A percentile compares a stretch with the other conserved stretches of the same genome.
Conservation (phyloP, 1,284 basidiomycete species). For the Malassezia globosa region DNA sequence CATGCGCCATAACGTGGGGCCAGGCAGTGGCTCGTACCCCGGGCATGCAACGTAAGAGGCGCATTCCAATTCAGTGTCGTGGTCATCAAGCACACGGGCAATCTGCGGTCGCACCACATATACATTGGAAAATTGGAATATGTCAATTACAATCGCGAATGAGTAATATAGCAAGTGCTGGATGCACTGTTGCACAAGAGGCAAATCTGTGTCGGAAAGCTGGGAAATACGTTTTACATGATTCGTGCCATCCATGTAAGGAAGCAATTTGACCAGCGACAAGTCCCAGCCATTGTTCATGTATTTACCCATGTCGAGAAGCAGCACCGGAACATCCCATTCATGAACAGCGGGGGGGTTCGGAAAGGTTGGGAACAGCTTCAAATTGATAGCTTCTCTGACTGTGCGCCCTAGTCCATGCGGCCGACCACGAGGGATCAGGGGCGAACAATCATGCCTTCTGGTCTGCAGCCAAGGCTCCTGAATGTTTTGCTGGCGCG, state of each 20-base stretch:
- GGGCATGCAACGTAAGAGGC: conserved; percentile 73
- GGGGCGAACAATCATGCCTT: neutral
- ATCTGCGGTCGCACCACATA: conserved; percentile 77
- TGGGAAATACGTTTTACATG: conserved; percentile 83
- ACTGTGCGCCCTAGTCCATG: conserved; percentile 44
- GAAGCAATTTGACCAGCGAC: conserved; percentile 62
- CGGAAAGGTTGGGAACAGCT: conserved; percentile 89
- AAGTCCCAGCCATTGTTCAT: conserved; percentile 91
- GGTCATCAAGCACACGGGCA: conserved; percentile 70
- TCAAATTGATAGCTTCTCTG: conserved; percentile 52
- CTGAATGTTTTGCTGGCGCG: neutral
- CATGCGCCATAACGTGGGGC: conserved; percentile 59
- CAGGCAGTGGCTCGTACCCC: conserved; percentile 50
- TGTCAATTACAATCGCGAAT: conserved; percentile 87
- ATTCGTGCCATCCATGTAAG: conserved; percentile 76
- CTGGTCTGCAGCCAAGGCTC: neutral
- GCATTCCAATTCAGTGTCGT: conserved; percentile 73
- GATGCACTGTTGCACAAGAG: conserved; percentile 72
- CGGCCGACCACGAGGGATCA: conserved; percentile 24
- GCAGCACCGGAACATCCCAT: conserved; percentile 86
- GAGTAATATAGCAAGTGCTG: conserved; percentile 93
- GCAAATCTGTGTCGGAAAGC: conserved; percentile 77
- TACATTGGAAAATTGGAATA: conserved; percentile 88
- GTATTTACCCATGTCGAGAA: conserved; percentile 69
- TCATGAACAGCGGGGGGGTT: conserved; percentile 80